Evolutionary conservation across 768 basidiomycete species (phyloP).

Genomic region (Kwoniella heveanensis): DNA sequence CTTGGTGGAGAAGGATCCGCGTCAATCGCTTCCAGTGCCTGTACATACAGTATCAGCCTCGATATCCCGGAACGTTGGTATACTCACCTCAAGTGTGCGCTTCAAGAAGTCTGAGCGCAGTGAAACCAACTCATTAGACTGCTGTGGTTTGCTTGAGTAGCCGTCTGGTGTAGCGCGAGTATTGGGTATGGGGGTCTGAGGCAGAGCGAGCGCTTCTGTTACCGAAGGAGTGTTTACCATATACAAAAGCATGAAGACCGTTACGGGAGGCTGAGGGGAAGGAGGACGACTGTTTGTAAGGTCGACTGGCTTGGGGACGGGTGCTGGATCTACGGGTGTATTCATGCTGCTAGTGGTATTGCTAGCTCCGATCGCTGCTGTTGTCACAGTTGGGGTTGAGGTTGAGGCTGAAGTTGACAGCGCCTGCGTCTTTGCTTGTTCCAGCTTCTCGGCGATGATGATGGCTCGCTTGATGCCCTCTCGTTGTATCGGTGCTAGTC

Average conservation of each 20-base stretch:
- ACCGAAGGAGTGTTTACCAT: not conserved
- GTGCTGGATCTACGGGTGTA: not conserved
- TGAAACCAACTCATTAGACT: not conserved
- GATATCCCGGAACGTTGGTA: not conserved
- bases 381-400: not conserved
- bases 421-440: not conserved
- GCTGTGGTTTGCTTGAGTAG: not conserved
- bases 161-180: not conserved
- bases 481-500: not conserved
- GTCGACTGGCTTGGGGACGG: not conserved
- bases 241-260: not conserved
- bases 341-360: not conserved
- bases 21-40: not conserved
- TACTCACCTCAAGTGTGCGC: not conserved
- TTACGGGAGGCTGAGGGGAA: not conserved
- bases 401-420: not conserved
- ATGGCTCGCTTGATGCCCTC: not conserved
- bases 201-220: not conserved
- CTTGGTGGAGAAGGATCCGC: not conserved
- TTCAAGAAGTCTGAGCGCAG: not conserved
- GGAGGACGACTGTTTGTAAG: not conserved
- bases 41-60: not conserved
- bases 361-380: not conserved
- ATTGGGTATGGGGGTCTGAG: not conserved
- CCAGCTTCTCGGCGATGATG: not conserved